Percentiles rank a stretch among this genome's conserved stretches.
Evolutionary conservation across 2,329 filamentous ascomycete species (phyloP).

Genomic region (Penicillium sp.): DNA sequence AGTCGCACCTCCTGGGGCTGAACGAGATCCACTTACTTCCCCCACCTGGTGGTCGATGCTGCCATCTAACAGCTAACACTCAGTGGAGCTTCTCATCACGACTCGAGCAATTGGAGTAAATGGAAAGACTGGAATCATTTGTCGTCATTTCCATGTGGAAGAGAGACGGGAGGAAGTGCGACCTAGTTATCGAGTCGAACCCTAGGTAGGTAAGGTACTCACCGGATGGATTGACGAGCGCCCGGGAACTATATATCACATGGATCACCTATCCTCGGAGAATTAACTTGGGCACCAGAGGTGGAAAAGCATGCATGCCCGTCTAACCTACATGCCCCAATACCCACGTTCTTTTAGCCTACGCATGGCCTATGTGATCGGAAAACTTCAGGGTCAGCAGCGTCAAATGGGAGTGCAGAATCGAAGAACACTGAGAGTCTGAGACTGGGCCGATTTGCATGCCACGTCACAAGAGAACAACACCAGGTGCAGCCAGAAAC

Average conservation of each 20-base stretch:
- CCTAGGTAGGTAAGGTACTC: no score
- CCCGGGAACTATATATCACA: slow-evolving; percentile 17
- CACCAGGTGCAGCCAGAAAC: slow-evolving; percentile 26
- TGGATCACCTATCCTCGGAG: slow-evolving; percentile 2
- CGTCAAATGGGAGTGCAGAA: slow-evolving; percentile 20
- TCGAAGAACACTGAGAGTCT: slow-evolving; percentile 19
- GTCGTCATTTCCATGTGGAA: neutral
- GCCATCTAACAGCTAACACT: no score
- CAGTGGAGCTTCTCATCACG: no score
- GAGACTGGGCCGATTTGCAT: slow-evolving; percentile 26
- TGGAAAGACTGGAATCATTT: no score
- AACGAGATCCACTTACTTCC: neutral
- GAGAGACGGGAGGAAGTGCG: no score
- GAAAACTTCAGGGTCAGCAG: slow-evolving; percentile 11
- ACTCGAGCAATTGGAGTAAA: neutral
- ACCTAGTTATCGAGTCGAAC: no score
- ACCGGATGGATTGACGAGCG: no score
- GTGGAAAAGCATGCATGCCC: no score
- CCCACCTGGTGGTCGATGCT: no score
- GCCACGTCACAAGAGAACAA: slow-evolving; percentile 35
- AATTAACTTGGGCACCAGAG: no score
- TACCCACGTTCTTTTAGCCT: slow-evolving; percentile 17
- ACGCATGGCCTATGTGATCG: slow-evolving; percentile 31
- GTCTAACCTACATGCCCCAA: no score
- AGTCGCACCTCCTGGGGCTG: neutral